These are phyloP conservation scores for Filosporella fistucella DNA, from an alignment of 495 filamentous ascomycete genomes.

Conservation along the genomic window DNA sequence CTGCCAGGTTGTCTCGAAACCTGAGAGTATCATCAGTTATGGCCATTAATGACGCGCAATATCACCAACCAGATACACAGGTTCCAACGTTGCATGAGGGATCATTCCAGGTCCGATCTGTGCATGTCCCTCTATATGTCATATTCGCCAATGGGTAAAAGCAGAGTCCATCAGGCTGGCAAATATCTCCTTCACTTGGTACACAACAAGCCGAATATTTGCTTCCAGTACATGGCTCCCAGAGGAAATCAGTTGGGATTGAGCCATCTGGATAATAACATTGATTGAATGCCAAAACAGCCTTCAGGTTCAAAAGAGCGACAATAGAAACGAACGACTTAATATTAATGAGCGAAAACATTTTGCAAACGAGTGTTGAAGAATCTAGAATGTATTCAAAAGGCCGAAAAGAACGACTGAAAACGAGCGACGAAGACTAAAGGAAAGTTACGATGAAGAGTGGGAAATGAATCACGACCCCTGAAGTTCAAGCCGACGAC, in stretches of 20 bases:
- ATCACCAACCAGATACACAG: constrained; percentile 12
- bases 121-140: constrained; percentile 14
- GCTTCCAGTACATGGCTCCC: constrained; percentile 8
- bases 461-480: background rate
- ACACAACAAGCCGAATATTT: constrained; percentile 13
- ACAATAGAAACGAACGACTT: constrained; percentile 1
- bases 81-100: constrained; percentile 11
- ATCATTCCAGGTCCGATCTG: constrained; percentile 17
- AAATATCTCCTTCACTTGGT: constrained; percentile 14
- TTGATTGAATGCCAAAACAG: constrained; percentile 4
- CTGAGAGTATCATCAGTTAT: background rate
- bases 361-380: background rate
- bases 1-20: constrained; percentile 17
- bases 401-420: background rate
- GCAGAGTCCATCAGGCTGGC: constrained; percentile 17
- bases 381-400: background rate
- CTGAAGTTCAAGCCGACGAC: background rate
- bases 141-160: constrained; percentile 2
- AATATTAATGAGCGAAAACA: background rate
- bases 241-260: constrained; percentile 14
- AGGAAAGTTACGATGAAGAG: background rate
- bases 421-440: background rate
- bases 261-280: constrained; percentile 22
- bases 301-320: constrained; percentile 1
- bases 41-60: background rate